These are phyloP conservation scores for Hortaea werneckii DNA, from an alignment of 2,329 filamentous ascomycete species.

Conservation along the genomic window DNA sequence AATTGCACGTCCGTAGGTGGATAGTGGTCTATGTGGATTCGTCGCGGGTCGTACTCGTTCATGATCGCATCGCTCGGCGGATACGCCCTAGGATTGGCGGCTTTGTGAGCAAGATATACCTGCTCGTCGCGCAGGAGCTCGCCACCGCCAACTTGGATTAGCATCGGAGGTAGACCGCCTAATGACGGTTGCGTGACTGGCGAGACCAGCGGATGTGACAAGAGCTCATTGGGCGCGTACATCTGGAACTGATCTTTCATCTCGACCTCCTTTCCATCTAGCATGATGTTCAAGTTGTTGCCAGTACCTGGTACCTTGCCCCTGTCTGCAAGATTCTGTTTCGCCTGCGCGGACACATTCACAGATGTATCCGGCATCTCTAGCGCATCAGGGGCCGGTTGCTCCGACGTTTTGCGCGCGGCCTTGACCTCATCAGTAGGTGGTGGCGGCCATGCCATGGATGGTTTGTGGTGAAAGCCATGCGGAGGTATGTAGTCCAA, in stretches of 20 bases:
- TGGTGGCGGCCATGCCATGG: slow-evolving; percentile 82
- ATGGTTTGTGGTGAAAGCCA: slow-evolving; percentile 87
- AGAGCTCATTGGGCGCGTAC: slow-evolving; percentile 71
- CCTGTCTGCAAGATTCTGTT: slow-evolving; percentile 6
- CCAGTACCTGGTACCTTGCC: slow-evolving; percentile 17
- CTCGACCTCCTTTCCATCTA: slow-evolving; percentile 60
- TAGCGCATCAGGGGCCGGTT: slow-evolving; percentile 16
- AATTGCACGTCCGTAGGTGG: slow-evolving; percentile 83
- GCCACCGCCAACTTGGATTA: slow-evolving; percentile 74
- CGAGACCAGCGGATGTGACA: slow-evolving; percentile 82
- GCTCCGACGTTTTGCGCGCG: slow-evolving; percentile 11
- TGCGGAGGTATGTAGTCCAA: slow-evolving; percentile 80
- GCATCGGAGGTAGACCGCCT: slow-evolving; percentile 76
- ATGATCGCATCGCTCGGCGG: slow-evolving; percentile 56
- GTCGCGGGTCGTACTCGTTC: slow-evolving; percentile 49
- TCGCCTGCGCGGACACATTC: not conserved
- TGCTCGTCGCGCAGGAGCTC: slow-evolving; percentile 90
- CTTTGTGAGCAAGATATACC: slow-evolving; percentile 90
- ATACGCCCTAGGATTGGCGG: slow-evolving; percentile 71
- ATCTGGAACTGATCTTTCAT: slow-evolving; percentile 91
- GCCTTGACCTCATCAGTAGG: slow-evolving; percentile 49
- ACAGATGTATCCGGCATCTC: slow-evolving; percentile 16
- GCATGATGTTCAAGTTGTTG: slow-evolving; percentile 49
- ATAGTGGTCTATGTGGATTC: slow-evolving; percentile 50
- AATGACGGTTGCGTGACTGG: slow-evolving; percentile 79